phyloP scores from a whole-genome alignment of 2,329 filamentous ascomycete species.

The Aspergillus phoenicis region DNA sequence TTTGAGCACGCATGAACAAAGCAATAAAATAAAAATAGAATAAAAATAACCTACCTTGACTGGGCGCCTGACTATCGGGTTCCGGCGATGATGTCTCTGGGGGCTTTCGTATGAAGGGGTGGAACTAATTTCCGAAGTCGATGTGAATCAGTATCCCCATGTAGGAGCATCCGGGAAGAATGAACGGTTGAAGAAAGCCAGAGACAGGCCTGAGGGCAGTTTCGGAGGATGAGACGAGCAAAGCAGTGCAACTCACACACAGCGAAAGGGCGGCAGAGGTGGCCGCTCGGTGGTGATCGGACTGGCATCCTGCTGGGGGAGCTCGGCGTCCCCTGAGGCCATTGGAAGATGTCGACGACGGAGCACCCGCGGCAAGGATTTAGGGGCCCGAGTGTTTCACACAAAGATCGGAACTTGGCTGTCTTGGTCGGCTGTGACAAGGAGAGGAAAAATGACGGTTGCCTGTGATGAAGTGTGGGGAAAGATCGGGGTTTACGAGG shows the following conservation, averaged over 20 bases:
- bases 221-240: neutral
- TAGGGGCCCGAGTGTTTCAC: conserved; percentile 1
- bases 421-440: neutral
- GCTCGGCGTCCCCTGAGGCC: conserved; percentile 25
- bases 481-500: conserved; percentile 7
- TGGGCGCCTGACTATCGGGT: conserved; percentile 60
- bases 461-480: conserved; percentile 28
- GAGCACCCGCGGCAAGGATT: conserved; percentile 2
- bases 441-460: conserved; percentile 17
- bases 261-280: conserved; percentile 25
- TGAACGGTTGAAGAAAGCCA: neutral
- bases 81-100: conserved; percentile 66
- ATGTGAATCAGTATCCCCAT: neutral
- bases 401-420: neutral
- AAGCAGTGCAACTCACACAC: conserved; percentile 28
- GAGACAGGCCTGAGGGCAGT: neutral
- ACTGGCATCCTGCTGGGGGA: conserved; percentile 22
- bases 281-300: conserved; percentile 18
- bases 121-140: conserved; percentile 48
- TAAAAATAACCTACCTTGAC: conserved; percentile 56
- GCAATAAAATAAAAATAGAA: neutral
- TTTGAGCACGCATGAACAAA: neutral
- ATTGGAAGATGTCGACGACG: conserved; percentile 21
- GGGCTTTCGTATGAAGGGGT: conserved; percentile 63
- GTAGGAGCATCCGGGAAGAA: too few species aligned